Evolutionary conservation across 176 grass and related monocot species (phyloP), one percentile per base, ranked within the genome.

Genomic region (Juncus effusus): DNA sequence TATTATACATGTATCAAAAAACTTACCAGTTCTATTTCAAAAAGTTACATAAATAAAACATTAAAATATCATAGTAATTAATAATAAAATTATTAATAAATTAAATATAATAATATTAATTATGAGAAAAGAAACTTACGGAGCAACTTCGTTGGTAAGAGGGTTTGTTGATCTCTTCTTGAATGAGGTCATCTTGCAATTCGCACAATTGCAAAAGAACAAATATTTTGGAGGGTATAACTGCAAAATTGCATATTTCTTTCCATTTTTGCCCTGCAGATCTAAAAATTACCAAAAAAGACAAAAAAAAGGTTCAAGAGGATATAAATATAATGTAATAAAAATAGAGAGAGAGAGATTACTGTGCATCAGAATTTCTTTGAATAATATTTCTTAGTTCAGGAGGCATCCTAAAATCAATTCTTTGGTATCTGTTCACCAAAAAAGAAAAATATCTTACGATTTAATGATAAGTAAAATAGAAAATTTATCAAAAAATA

Each of bases 141-240:
- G 82, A 89, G 72, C 88, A 97, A 61, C 63, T 72, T 69, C 41
- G 68, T 40, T 97, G 93, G 44, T 75, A 67, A 42, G 78, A 81
- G 73, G 93, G 82, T 73, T 91, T 97, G 61, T 52, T 75, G 59
- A 97, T 97, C 79, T 92, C 85, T 52, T 57, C 82, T 86, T 97
- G 88, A 78, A 97, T 92, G 78, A 84, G 91, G 38, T 86, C 80
- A 56, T 97, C 88, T 75, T 81, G 74, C 60, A 92, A 78, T 84
- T 97, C 93, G 79, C 62, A 88, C 51, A 96, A 75, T 77, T 96
- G 93, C 64, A 97, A 84, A 70, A 71, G 91, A 54, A 91, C 65
- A 76, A 97, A 97, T 81, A 64, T 87, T 64, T 97, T 88, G 38
- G 77, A 84, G 36, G 93, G 93, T 59, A 85, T 80, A 69, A 82